Evolutionary conservation across 441 rosid species (phyloP).

Genomic region (Jatropha multifida): DNA sequence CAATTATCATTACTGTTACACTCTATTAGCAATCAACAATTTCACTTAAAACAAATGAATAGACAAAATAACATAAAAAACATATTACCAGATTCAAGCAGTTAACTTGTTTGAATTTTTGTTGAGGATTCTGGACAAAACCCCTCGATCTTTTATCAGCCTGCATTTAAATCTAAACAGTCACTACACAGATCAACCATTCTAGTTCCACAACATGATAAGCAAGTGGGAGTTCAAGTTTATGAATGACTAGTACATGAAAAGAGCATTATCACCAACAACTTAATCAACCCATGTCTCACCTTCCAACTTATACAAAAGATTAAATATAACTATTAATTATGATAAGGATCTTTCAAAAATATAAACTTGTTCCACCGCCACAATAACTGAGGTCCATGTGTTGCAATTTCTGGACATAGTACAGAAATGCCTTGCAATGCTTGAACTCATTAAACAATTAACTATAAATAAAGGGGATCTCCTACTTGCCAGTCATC

Average conservation of each 20-base stretch:
- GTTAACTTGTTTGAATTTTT: constrained; percentile 3
- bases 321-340: not conserved
- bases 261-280: not conserved
- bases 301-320: not conserved
- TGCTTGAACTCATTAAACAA: not conserved
- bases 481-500: not conserved
- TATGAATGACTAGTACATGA: not conserved
- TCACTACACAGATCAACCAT: not conserved
- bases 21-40: not conserved
- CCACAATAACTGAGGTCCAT: not conserved
- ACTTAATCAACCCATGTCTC: not conserved
- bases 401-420: not conserved
- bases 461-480: not conserved
- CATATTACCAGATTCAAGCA: constrained; percentile 11
- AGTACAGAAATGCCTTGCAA: not conserved
- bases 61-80: not conserved
- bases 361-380: not conserved
- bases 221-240: not conserved
- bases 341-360: not conserved
- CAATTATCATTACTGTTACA: not conserved
- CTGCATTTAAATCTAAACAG: constrained; percentile 14
- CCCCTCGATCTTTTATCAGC: constrained; percentile 23
- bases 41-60: not conserved
- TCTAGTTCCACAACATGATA: not conserved
- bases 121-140: constrained; percentile 14